Conservation (phyloP, 1,284 basidiomycete species). For the Marasmius fiardii region DNA sequence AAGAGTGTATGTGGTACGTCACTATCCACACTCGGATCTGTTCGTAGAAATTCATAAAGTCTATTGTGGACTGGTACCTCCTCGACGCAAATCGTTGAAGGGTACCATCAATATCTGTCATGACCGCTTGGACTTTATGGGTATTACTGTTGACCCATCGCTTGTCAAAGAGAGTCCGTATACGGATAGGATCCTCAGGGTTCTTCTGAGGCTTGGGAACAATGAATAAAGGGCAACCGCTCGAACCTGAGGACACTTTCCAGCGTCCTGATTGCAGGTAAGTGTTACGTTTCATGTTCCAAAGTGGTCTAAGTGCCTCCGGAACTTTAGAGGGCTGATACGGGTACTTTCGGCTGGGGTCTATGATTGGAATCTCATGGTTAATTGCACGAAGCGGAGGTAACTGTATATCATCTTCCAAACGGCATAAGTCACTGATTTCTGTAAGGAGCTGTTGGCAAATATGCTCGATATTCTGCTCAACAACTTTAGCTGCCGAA, state of each 20-base stretch:
- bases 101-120: conserved; percentile 24
- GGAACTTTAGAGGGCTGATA: conserved; percentile 29
- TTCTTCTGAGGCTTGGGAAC: not conserved
- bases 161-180: not conserved
- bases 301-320: conserved; percentile 24
- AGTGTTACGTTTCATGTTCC: conserved; percentile 23
- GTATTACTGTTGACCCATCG: conserved; percentile 18
- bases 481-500: conserved; percentile 11
- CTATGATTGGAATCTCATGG: conserved; percentile 24
- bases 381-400: conserved; percentile 25
- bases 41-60: conserved; percentile 28
- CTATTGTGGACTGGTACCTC: conserved; percentile 20
- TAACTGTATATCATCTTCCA: conserved; percentile 5
- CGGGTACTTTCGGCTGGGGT: conserved; percentile 19
- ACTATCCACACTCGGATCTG: conserved; percentile 23
- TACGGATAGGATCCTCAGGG: not conserved
- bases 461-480: not conserved
- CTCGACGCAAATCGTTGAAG: conserved; percentile 12
- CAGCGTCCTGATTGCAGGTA: conserved; percentile 28
- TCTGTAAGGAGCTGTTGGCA: not conserved
- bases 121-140: conserved; percentile 17
- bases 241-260: conserved; percentile 5
- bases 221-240: not conserved
- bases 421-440: not conserved
- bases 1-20: conserved; percentile 21